phyloP scores from a whole-genome alignment of 257 asterid genomes.

The Solanum piurae region DNA sequence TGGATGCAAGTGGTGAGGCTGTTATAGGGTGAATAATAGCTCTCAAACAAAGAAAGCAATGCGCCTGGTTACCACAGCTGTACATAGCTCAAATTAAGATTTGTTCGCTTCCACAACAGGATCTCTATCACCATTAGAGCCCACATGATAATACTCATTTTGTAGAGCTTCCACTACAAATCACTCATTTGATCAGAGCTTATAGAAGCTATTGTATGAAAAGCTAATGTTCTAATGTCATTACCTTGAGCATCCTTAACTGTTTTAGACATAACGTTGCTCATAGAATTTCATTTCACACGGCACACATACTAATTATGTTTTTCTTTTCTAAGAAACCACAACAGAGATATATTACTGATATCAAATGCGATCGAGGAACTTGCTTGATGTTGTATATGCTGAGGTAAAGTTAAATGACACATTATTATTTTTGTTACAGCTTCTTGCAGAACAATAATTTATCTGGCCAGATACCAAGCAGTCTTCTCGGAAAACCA shows the following conservation, averaged over 20 bases:
- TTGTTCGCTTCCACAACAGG: not conserved
- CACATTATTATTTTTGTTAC: constrained; percentile 1
- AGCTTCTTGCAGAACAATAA: constrained; percentile 85
- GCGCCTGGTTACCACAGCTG: not conserved
- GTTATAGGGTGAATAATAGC: not conserved
- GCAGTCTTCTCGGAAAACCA: constrained; percentile 39
- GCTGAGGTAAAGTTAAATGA: not conserved
- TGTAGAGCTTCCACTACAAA: not conserved
- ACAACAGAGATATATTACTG: not conserved
- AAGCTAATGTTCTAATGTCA: not conserved
- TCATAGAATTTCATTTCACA: not conserved
- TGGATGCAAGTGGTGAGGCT: not conserved
- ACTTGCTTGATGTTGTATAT: not conserved
- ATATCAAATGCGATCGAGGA: not conserved
- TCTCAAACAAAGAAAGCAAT: not conserved
- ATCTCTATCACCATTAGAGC: not conserved
- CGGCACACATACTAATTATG: not conserved
- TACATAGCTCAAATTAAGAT: not conserved
- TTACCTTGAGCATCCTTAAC: not conserved
- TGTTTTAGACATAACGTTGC: not conserved
- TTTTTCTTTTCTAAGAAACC: not conserved
- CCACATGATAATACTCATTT: not conserved
- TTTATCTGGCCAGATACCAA: constrained; percentile 75
- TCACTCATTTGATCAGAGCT: not conserved
- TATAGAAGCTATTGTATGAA: not conserved